Base-by-base conservation (phyloP, 306 rosid species). In the Fragaria vesca region DNA sequence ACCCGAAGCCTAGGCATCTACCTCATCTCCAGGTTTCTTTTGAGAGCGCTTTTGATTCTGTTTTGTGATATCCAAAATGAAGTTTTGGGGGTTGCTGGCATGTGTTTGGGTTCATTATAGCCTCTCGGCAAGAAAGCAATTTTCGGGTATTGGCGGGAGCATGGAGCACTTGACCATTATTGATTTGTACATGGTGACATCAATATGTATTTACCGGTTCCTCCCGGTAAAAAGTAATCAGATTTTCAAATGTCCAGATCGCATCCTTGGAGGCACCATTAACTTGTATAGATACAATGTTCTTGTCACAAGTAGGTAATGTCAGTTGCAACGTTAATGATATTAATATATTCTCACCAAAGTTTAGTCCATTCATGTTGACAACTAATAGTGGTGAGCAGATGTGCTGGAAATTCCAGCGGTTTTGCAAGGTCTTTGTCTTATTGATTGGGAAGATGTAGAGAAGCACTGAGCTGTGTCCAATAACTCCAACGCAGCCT, bases 21-120 rank as follows among this genome's bases (percentile, higher is more conserved):
- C 80, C 90, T 4, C 89, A 84, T 13, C 69, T 85, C 74, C 95
- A 90, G 84, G 93, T 92, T 77, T 92, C 97, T 78, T 92, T 92
- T 40, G 95, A 92, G 87, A 92, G 95, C 80, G 32, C 86, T 34
- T 48, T 82, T 88, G 87, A 90, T 71, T 69, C 74, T 73, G 78
- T 65, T 78, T 71, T 50, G 38, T 60, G 83, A 83, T 18, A 78
- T 66, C 81, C 79, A 74, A 61, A 78, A 48, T 80, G 69, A 79
- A 46, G 43, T 61, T 47, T 76, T 84, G 76, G 80, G 66, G 74
- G 73, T 75, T 81, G 65, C 70, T 69, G 57, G 66, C 71, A 74
- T 83, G 24, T 69, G 65, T 78, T 62, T 70, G 73, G 84, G 4
- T 91, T 78, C 81, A 79, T 79, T 52, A 69, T 28, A 77, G 75